A percentile compares a stretch with the other conserved stretches of the same genome.
These are phyloP conservation scores for Clitopilus hobsonii DNA, from an alignment of 768 basidiomycete species.

Conservation along the genomic window DNA sequence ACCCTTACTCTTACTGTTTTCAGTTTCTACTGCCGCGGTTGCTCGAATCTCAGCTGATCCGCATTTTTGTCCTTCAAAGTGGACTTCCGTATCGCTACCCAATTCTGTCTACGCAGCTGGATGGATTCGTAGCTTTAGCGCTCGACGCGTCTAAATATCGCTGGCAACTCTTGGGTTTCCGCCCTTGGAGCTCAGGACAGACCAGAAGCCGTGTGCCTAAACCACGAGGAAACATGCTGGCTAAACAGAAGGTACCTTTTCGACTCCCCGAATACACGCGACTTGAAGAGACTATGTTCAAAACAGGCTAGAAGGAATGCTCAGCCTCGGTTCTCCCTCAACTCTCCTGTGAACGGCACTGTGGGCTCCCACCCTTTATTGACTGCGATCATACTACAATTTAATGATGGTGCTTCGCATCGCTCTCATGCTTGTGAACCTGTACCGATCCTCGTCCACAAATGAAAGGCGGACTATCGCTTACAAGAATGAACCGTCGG, in stretches of 20 bases:
- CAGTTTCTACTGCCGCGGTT: too few relatives aligned
- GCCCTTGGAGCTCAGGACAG: not conserved
- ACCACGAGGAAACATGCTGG: constrained; percentile 10
- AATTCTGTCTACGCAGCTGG: too few relatives aligned
- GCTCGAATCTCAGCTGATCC: too few relatives aligned
- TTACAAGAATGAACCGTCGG: not conserved
- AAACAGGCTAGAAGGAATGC: not conserved
- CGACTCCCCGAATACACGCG: not conserved
- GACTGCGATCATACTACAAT: not conserved
- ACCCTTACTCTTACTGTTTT: too few relatives aligned
- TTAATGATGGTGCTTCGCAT: not conserved
- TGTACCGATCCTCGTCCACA: not conserved
- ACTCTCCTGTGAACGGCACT: not conserved
- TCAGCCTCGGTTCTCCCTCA: not conserved
- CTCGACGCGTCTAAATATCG: not conserved
- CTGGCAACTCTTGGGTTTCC: not conserved
- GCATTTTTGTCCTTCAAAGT: too few relatives aligned
- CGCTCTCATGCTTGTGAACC: not conserved
- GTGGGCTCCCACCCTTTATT: not conserved
- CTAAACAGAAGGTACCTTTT: constrained; percentile 13
- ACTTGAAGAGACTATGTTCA: not conserved
- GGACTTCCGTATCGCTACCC: too few relatives aligned
- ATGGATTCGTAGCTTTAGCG: not conserved
- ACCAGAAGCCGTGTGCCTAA: not conserved
- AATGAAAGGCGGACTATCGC: not conserved